Percentiles rank a stretch among this genome's conserved stretches.
Evolutionary conservation across 31 red algal species (phyloP).

Genomic region (Endocladia muricata): DNA sequence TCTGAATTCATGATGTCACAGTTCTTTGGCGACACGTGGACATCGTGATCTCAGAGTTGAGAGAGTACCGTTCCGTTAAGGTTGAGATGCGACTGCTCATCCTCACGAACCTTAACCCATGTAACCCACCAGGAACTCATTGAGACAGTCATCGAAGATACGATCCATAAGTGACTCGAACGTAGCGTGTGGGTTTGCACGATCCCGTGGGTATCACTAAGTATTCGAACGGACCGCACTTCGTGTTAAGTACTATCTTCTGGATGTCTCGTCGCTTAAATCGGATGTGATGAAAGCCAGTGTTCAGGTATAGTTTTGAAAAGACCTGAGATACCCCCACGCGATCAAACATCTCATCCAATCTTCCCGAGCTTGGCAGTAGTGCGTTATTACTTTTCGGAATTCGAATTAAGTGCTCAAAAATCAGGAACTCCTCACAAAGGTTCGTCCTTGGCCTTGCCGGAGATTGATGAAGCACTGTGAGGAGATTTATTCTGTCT

Average conservation of each 20-base stretch:
- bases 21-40: too few relatives aligned
- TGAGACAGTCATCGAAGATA: not conserved
- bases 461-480: not conserved
- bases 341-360: constrained; percentile 7
- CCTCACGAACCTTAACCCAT: too few relatives aligned
- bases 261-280: not conserved
- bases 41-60: too few relatives aligned
- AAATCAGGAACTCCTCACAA: constrained; percentile 11
- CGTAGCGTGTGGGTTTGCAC: not conserved
- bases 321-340: not conserved
- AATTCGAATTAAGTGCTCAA: not conserved
- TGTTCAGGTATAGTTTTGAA: constrained; percentile 1
- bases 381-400: not conserved
- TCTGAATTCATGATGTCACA: too few relatives aligned
- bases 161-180: constrained; percentile 1
- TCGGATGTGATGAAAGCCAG: constrained; percentile 6
- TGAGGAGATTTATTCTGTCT: not conserved
- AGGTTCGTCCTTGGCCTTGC: not conserved
- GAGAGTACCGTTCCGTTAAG: too few relatives aligned
- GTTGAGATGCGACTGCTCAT: too few relatives aligned
- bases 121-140: constrained; percentile 2
- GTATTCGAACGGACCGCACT: constrained; percentile 10
- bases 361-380: not conserved
- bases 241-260: not conserved
- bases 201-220: not conserved